Evolutionary conservation across 1,284 basidiomycete genomes (phyloP).

Genomic region (Termitomyces sp.): DNA sequence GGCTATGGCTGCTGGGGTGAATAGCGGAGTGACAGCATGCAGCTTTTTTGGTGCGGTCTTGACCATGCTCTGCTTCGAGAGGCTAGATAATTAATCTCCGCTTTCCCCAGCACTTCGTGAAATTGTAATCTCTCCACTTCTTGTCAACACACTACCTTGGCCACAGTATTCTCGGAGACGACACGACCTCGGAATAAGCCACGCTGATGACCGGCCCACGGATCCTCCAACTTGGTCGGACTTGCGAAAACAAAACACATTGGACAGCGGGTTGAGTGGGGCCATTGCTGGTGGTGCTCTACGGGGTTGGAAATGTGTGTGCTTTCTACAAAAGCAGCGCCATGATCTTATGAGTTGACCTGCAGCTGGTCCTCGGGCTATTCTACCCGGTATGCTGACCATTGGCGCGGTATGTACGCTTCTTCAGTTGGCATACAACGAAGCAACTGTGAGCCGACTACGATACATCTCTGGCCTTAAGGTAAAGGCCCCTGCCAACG

Average conservation of each 20-base stretch:
- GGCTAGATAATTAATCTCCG: neutral
- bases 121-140: slow-evolving; percentile 52
- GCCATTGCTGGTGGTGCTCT: slow-evolving; percentile 51
- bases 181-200: slow-evolving; percentile 21
- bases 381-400: slow-evolving; percentile 49
- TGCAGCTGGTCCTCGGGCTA: slow-evolving; percentile 34
- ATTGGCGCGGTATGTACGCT: slow-evolving; percentile 49
- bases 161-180: slow-evolving; percentile 33
- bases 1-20: slow-evolving; percentile 51
- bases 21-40: slow-evolving; percentile 60
- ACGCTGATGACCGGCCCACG: slow-evolving; percentile 8
- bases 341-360: neutral
- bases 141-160: slow-evolving; percentile 35
- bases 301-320: slow-evolving; percentile 37
- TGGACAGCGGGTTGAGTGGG: slow-evolving; percentile 64
- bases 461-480: slow-evolving; percentile 38
- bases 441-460: slow-evolving; percentile 52
- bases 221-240: slow-evolving; percentile 38
- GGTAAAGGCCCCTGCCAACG: slow-evolving; percentile 10
- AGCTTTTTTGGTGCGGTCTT: slow-evolving; percentile 64
- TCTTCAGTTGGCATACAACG: slow-evolving; percentile 62
- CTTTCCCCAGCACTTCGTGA: slow-evolving; percentile 56
- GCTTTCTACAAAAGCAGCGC: neutral
- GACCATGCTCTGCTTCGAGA: neutral
- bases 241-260: slow-evolving; percentile 48